phyloP scores from a whole-genome alignment of 2,329 filamentous ascomycete genomes.

The Penicillium paneum region DNA sequence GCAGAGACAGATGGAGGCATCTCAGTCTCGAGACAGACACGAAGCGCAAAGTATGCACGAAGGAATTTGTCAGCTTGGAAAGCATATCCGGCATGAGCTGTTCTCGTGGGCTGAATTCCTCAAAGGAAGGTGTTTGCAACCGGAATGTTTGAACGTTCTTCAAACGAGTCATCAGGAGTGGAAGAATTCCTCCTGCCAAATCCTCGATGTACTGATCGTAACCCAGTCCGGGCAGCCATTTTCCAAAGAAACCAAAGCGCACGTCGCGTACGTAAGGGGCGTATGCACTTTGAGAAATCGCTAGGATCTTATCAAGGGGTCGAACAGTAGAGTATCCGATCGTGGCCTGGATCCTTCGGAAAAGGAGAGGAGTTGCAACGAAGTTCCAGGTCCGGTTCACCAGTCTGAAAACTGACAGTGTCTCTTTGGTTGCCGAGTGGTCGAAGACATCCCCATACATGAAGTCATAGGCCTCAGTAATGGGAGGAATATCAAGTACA shows the following conservation, averaged over 20 bases:
- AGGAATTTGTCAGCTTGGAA: neutral
- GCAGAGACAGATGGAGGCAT: neutral
- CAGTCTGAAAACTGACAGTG: neutral
- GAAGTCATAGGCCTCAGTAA: neutral
- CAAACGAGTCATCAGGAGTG: neutral
- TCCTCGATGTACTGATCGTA: neutral
- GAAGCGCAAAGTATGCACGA: neutral
- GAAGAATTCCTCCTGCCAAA: neutral
- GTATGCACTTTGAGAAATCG: neutral
- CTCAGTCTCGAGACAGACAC: neutral
- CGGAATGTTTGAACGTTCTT: neutral
- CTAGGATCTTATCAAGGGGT: neutral
- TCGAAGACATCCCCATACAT: neutral
- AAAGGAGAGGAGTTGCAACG: neutral
- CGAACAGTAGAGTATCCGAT: neutral
- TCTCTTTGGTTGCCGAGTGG: neutral
- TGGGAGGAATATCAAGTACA: neutral
- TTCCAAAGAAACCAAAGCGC: neutral
- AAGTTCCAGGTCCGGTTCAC: neutral
- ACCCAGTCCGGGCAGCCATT: neutral
- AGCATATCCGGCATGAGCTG: neutral
- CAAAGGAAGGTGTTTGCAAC: neutral
- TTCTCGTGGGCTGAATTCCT: neutral
- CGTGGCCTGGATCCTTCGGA: neutral
- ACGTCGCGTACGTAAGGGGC: neutral